Conservation (phyloP, 306 rosid species). For the Morella rubra region DNA sequence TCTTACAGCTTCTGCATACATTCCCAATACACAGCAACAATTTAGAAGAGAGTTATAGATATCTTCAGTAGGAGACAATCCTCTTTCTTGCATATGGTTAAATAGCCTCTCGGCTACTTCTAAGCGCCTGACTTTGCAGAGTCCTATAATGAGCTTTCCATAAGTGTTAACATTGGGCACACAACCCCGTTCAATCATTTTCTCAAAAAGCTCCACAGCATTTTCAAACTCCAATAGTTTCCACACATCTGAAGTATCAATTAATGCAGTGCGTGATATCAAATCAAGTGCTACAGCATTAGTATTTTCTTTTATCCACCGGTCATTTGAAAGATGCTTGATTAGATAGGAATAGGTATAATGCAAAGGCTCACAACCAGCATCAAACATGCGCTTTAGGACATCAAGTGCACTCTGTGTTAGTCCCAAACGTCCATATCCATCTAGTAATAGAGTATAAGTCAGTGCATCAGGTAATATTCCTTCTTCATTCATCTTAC, state of each 20-base stretch:
- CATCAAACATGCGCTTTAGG: conserved; percentile 59
- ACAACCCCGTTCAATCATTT: conserved; percentile 62
- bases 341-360: conserved; percentile 55
- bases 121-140: conserved; percentile 58
- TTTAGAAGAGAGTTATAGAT: conserved; percentile 58
- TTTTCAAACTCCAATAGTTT: conserved; percentile 57
- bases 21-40: conserved; percentile 57
- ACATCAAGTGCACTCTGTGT: conserved; percentile 64
- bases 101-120: conserved; percentile 49
- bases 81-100: conserved; percentile 55
- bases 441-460: conserved; percentile 54
- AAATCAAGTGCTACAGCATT: conserved; percentile 27
- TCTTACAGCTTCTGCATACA: conserved; percentile 53
- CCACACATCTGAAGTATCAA: conserved; percentile 50
- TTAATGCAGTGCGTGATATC: conserved; percentile 30
- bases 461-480: conserved; percentile 56
- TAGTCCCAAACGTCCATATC: conserved; percentile 60
- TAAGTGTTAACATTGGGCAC: conserved; percentile 62
- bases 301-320: conserved; percentile 23
- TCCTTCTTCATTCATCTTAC: conserved; percentile 58
- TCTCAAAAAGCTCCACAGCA: conserved; percentile 51
- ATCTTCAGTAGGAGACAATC: conserved; percentile 51
- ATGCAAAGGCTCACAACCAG: conserved; percentile 67
- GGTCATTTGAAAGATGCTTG: conserved; percentile 56
- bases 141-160: conserved; percentile 62